A percentile compares a stretch with the other conserved stretches of the same genome.
These are phyloP conservation scores for Rhododendron henanense DNA, from an alignment of 148 eudicot species.

Conservation along the genomic window DNA sequence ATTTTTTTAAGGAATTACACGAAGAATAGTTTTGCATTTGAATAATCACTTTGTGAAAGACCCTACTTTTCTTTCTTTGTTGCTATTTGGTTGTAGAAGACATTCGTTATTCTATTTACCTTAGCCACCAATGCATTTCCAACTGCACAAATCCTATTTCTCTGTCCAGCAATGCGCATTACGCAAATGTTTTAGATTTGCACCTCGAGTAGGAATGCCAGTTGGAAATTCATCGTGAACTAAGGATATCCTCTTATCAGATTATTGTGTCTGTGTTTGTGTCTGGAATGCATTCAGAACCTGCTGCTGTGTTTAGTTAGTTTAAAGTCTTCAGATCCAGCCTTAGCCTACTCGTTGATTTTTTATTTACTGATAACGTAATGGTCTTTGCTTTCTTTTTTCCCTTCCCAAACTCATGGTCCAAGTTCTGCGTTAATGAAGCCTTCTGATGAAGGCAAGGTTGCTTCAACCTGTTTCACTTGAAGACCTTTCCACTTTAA, in stretches of 20 bases:
- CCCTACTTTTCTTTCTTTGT: not conserved
- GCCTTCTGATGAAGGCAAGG: not conserved
- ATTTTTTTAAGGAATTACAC: not conserved
- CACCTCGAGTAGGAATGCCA: not conserved
- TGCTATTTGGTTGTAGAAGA: not conserved
- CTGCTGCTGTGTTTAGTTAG: no score
- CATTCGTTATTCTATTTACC: not conserved
- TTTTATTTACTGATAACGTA: not conserved
- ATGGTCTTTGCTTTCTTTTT: not conserved
- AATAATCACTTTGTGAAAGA: not conserved
- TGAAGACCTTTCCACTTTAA: not conserved
- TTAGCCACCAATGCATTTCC: not conserved
- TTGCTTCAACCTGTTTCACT: not conserved
- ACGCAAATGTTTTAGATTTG: not conserved
- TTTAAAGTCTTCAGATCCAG: no score
- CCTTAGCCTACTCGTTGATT: no score
- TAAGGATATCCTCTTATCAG: not conserved
- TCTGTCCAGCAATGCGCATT: not conserved
- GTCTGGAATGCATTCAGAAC: no score
- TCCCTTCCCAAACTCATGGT: not conserved
- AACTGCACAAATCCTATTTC: not conserved
- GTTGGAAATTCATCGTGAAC: no score
- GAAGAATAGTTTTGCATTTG: not conserved
- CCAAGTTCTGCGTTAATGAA: not conserved
- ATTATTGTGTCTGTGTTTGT: no score